Conservation (phyloP, 2,329 filamentous ascomycete genomes). For the Ophiocordyceps robertsii region DNA sequence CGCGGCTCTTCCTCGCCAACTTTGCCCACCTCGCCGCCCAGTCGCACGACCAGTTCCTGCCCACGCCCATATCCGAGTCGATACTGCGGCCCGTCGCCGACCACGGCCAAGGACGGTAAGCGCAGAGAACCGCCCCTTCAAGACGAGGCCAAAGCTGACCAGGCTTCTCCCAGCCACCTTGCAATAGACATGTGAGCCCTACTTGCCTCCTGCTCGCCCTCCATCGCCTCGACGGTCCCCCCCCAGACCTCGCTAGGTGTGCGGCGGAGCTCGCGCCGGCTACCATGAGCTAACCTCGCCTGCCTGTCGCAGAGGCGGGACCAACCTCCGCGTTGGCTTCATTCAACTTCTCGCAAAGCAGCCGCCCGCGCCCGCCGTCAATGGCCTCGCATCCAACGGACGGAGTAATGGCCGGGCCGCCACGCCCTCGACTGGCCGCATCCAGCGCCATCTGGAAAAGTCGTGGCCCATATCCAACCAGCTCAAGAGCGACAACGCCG, state of each 20-base stretch:
- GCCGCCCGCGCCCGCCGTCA: not conserved
- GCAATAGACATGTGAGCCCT: constrained; percentile 51
- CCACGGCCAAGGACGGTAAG: constrained; percentile 34
- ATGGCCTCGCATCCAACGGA: constrained; percentile 1
- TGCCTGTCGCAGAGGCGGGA: constrained; percentile 39
- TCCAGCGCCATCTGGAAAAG: constrained; percentile 50
- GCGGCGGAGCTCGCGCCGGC: not conserved
- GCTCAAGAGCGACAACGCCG: constrained; percentile 60
- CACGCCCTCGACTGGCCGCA: constrained; percentile 15
- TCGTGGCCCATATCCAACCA: constrained; percentile 64
- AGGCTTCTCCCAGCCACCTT: constrained; percentile 31
- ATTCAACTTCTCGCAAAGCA: constrained; percentile 40
- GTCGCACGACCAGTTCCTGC: constrained; percentile 41
- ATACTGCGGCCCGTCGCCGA: constrained; percentile 35
- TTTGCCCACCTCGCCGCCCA: constrained; percentile 38
- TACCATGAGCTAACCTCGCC: not conserved
- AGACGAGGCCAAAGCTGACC: not conserved
- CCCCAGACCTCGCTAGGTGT: too few relatives aligned
- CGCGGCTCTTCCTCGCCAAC: constrained; percentile 29
- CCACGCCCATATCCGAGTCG: constrained; percentile 47
- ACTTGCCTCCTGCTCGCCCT: not conserved
- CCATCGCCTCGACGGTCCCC: too few relatives aligned
- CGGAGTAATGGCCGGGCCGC: not conserved
- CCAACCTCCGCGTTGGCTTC: constrained; percentile 56
- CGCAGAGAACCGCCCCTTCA: constrained; percentile 3